These are phyloP conservation scores for Cryptococcus sp. DNA, from an alignment of 1,284 basidiomycete species.

Conservation along the genomic window DNA sequence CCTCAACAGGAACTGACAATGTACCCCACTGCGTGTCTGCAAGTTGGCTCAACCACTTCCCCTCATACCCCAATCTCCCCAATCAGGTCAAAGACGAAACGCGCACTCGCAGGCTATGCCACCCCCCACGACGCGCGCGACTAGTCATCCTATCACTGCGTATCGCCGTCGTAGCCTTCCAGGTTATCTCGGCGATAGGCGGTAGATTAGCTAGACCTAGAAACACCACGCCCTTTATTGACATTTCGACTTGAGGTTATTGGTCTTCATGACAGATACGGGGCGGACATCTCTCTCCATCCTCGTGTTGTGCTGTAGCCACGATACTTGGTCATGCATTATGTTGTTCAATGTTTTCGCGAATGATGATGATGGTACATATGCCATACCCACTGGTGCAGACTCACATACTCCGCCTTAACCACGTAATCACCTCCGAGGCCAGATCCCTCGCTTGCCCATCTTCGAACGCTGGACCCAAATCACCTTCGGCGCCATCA, in stretches of 20 bases:
- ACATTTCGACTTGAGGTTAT: slow-evolving; percentile 43
- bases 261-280: slow-evolving; percentile 55
- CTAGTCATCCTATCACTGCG: neutral
- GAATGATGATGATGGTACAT: too few relatives aligned
- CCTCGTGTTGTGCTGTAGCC: neutral
- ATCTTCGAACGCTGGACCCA: slow-evolving; percentile 21
- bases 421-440: slow-evolving; percentile 47
- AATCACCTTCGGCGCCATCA: slow-evolving; percentile 36
- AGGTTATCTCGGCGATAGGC: slow-evolving; percentile 7
- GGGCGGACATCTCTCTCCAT: slow-evolving; percentile 39
- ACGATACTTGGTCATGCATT: neutral
- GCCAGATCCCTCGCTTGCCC: slow-evolving; percentile 21
- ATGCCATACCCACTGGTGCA: neutral
- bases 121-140: slow-evolving; percentile 7
- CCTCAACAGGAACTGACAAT: too few relatives aligned
- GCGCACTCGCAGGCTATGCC: slow-evolving; percentile 1
- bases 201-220: slow-evolving; percentile 16
- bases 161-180: slow-evolving; percentile 8
- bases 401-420: slow-evolving; percentile 44
- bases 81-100: slow-evolving; percentile 11
- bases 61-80: neutral
- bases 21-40: neutral
- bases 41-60: neutral
- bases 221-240: slow-evolving; percentile 41
- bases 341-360: neutral